Percentiles rank a stretch among this genome's conserved stretches.
Conservation (phyloP, 2,329 filamentous ascomycete species). For the Aspergillus pseudoviridinutans region DNA sequence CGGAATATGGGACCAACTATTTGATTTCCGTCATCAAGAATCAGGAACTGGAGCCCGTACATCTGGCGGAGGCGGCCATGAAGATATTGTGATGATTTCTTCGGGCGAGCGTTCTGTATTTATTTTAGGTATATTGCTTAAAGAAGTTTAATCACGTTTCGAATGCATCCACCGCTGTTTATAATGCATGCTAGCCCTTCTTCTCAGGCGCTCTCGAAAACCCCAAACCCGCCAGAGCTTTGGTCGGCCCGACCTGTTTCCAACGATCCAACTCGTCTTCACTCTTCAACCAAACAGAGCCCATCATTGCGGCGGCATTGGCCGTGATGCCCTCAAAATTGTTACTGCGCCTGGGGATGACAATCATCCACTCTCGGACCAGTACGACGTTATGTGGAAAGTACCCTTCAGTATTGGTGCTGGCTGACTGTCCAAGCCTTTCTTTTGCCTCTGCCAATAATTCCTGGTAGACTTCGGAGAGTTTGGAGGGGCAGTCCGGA, state of each 20-base stretch:
- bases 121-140: background rate
- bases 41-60: constrained; percentile 24
- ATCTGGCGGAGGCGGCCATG: constrained; percentile 19
- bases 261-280: constrained; percentile 36
- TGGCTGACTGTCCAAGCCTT: background rate
- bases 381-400: constrained; percentile 47
- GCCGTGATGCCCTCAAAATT: constrained; percentile 37
- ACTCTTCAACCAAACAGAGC: constrained; percentile 27
- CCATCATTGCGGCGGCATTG: constrained; percentile 49
- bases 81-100: background rate
- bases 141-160: no score
- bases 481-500: background rate
- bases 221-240: constrained; percentile 38
- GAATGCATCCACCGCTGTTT: background rate
- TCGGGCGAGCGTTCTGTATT: background rate
- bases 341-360: constrained; percentile 42
- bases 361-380: constrained; percentile 43
- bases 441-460: constrained; percentile 8
- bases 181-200: background rate
- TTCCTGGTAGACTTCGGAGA: constrained; percentile 6
- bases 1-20: constrained; percentile 22
- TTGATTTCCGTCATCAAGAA: constrained; percentile 25
- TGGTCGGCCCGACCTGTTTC: constrained; percentile 33
- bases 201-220: background rate
- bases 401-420: background rate